Percentiles rank a stretch among this genome's conserved stretches.
Conservation (phyloP, 1,284 basidiomycete genomes). For the Ustanciosporium gigantosporum region DNA sequence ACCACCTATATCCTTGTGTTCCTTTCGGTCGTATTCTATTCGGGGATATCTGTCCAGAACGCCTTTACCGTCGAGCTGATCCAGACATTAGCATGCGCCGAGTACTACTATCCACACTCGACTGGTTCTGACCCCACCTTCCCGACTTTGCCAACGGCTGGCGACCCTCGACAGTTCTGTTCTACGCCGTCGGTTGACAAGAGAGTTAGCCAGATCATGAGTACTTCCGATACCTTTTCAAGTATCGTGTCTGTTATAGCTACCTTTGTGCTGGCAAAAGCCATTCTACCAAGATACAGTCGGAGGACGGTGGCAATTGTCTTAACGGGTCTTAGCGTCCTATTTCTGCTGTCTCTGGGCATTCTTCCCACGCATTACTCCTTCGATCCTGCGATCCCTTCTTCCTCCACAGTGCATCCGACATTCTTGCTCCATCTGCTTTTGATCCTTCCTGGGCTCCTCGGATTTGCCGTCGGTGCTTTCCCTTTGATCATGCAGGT, state of each 20-base stretch:
- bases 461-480: conserved; percentile 7
- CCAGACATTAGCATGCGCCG: conserved; percentile 26
- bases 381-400: conserved; percentile 12
- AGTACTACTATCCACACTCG: conserved; percentile 21
- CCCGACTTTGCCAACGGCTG: conserved; percentile 9
- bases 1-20: conserved; percentile 10
- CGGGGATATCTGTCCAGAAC: conserved; percentile 7
- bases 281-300: conserved; percentile 10
- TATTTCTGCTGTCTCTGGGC: not conserved
- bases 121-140: not conserved
- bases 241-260: conserved; percentile 6
- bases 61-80: conserved; percentile 14
- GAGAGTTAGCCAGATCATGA: conserved; percentile 13
- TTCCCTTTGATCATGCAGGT: conserved; percentile 12
- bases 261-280: conserved; percentile 12
- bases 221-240: conserved; percentile 4
- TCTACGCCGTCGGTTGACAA: conserved; percentile 21
- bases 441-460: conserved; percentile 1
- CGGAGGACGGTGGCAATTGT: conserved; percentile 7
- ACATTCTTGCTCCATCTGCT: conserved; percentile 7
- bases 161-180: conserved; percentile 14
- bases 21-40: conserved; percentile 4
- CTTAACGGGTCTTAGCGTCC: not conserved
- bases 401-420: conserved; percentile 15
- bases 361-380: conserved; percentile 29